phyloP scores from a whole-genome alignment of 1,284 basidiomycete genomes.

The Schizopora paradoxa region DNA sequence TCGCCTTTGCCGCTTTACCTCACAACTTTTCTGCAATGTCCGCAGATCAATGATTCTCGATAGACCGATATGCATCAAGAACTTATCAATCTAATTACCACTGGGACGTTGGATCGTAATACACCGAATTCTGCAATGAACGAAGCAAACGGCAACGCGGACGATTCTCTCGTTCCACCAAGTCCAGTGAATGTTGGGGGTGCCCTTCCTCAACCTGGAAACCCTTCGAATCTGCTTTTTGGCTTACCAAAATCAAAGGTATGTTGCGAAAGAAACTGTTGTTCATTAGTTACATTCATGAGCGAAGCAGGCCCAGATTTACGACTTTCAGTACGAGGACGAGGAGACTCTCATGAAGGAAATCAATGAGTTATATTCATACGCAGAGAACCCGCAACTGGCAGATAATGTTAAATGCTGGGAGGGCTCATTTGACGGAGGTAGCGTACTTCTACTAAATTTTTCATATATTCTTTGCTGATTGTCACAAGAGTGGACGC shows the following conservation, averaged over 20 bases:
- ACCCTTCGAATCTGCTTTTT: constrained; percentile 16
- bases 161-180: no score
- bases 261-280: no score
- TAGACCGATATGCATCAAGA: no score
- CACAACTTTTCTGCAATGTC: no score
- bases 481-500: constrained; percentile 67
- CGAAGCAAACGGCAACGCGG: no score
- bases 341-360: constrained; percentile 94
- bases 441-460: constrained; percentile 34
- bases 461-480: constrained; percentile 12
- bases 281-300: constrained; percentile 20
- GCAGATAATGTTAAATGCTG: constrained; percentile 86
- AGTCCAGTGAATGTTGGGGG: no score
- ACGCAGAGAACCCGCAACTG: constrained; percentile 91
- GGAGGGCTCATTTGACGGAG: constrained; percentile 75
- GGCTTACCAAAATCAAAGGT: no score
- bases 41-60: no score
- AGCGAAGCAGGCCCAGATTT: constrained; percentile 80
- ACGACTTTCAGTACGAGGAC: constrained; percentile 91
- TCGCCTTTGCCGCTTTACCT: no score
- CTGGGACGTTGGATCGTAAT: no score
- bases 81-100: no score
- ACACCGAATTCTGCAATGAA: no score
- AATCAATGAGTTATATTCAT: constrained; percentile 98
- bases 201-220: constrained; percentile 12